Percentiles rank a stretch among this genome's conserved stretches.
These are phyloP conservation scores for Daldinia grandis DNA, from an alignment of 495 filamentous ascomycete genomes.

Conservation along the genomic window DNA sequence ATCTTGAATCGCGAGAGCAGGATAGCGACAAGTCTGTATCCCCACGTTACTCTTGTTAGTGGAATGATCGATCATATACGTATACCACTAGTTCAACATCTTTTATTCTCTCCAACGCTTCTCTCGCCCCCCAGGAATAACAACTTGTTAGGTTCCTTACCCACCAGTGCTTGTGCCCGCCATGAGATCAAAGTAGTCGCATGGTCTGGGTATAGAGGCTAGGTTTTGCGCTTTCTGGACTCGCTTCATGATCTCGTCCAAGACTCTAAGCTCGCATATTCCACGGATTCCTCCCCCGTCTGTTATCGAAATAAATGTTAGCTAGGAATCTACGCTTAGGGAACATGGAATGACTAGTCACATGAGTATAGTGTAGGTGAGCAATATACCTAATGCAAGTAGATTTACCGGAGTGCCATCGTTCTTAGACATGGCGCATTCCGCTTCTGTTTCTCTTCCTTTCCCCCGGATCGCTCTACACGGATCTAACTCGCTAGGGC, in stretches of 20 bases:
- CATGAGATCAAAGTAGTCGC: conserved; percentile 14
- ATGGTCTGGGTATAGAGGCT: conserved; percentile 1
- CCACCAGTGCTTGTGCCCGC: conserved; percentile 10
- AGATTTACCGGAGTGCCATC: conserved; percentile 12
- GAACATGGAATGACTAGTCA: background rate
- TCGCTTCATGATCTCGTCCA: conserved; percentile 13
- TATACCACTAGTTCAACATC: background rate
- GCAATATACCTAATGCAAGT: conserved; percentile 7
- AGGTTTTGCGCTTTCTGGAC: conserved; percentile 9
- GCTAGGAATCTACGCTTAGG: background rate
- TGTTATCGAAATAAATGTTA: background rate
- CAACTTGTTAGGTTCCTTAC: conserved; percentile 3
- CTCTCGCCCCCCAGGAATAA: background rate
- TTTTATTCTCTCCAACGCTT: background rate
- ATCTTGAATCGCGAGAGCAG: conserved; percentile 11
- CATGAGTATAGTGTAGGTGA: background rate
- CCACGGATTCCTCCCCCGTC: conserved; percentile 7
- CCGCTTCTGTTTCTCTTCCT: background rate
- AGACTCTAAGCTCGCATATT: conserved; percentile 11
- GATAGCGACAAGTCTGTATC: conserved; percentile 8
- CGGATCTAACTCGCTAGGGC: background rate
- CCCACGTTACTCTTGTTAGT: background rate
- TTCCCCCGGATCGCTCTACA: background rate
- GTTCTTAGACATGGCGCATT: background rate
- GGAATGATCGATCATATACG: background rate